Evolutionary conservation across 1,284 basidiomycete genomes (phyloP).

Genomic region (Cutaneotrichosporon mucoides): DNA sequence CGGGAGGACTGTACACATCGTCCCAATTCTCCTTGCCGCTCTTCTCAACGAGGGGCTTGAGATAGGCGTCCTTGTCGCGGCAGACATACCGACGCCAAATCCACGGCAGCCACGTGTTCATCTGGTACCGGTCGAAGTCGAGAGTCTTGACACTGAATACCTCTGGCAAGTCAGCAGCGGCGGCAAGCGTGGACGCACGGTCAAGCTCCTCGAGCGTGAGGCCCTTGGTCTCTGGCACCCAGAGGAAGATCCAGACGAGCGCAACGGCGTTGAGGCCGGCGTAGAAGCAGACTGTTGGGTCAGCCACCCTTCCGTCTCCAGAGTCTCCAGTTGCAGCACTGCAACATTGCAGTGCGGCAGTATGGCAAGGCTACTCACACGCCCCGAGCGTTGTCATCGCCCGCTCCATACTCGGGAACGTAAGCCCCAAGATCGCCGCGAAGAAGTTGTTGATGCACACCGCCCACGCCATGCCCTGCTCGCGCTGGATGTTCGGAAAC

Average conservation of each 20-base stretch:
- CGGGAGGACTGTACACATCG: too few species aligned
- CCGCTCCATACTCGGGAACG: constrained; percentile 56
- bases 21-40: not conserved
- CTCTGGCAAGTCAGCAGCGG: not conserved
- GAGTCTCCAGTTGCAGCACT: too few species aligned
- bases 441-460: constrained; percentile 27
- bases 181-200: not conserved
- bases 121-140: constrained; percentile 62
- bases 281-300: constrained; percentile 24
- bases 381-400: constrained; percentile 52
- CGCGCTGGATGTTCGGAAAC: constrained; percentile 52
- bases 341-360: too few species aligned
- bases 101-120: constrained; percentile 5
- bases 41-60: constrained; percentile 6
- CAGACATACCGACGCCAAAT: constrained; percentile 14
- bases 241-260: constrained; percentile 40
- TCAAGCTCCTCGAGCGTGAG: constrained; percentile 70
- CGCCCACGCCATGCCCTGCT: constrained; percentile 55
- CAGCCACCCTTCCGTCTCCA: not conserved
- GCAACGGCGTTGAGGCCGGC: constrained; percentile 52
- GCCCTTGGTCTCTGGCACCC: constrained; percentile 68
- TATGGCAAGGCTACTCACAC: constrained; percentile 26
- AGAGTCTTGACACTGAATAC: constrained; percentile 56
- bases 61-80: constrained; percentile 11
- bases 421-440: constrained; percentile 58